Evolutionary conservation across 352 stramenopile genomes (phyloP).

Genomic region (Globisporangium heterothallicum): DNA sequence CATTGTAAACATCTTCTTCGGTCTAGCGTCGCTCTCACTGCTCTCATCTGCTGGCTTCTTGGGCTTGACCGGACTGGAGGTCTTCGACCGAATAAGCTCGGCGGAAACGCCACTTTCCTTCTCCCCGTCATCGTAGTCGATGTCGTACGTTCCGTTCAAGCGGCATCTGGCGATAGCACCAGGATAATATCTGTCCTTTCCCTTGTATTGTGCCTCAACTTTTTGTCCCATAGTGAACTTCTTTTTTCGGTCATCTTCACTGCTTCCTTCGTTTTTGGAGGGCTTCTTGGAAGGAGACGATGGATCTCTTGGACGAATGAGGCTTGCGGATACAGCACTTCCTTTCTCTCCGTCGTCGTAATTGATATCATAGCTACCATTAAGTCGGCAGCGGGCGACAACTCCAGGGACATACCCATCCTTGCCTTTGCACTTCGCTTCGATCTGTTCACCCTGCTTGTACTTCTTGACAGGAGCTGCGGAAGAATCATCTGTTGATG

Average conservation of each 20-base stretch:
- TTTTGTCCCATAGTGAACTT: constrained; percentile 1
- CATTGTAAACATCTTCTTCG: constrained; percentile 12
- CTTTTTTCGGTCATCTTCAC: neutral
- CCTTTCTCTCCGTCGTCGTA: constrained; percentile 80
- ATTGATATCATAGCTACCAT: constrained; percentile 70
- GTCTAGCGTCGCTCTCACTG: neutral
- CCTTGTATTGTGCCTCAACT: constrained; percentile 53
- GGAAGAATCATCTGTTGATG: constrained; percentile 35
- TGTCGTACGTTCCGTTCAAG: constrained; percentile 68
- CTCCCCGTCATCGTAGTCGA: constrained; percentile 80
- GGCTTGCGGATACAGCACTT: constrained; percentile 60
- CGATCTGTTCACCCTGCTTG: constrained; percentile 34
- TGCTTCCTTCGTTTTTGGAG: neutral
- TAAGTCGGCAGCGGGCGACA: constrained; percentile 36
- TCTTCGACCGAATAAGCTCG: constrained; percentile 25
- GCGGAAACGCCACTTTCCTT: constrained; percentile 41
- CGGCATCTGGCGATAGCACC: constrained; percentile 58
- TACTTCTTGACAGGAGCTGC: constrained; percentile 22
- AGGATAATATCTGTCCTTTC: constrained; percentile 55
- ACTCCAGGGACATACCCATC: constrained; percentile 48
- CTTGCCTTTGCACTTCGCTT: constrained; percentile 50
- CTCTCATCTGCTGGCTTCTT: neutral
- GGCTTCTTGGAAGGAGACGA: neutral
- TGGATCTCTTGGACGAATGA: constrained; percentile 24
- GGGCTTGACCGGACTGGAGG: neutral